Percentiles rank a stretch among this genome's conserved stretches.
These are phyloP conservation scores for Komagataella populi DNA, from an alignment of 805 yeast genomes.

Conservation along the genomic window DNA sequence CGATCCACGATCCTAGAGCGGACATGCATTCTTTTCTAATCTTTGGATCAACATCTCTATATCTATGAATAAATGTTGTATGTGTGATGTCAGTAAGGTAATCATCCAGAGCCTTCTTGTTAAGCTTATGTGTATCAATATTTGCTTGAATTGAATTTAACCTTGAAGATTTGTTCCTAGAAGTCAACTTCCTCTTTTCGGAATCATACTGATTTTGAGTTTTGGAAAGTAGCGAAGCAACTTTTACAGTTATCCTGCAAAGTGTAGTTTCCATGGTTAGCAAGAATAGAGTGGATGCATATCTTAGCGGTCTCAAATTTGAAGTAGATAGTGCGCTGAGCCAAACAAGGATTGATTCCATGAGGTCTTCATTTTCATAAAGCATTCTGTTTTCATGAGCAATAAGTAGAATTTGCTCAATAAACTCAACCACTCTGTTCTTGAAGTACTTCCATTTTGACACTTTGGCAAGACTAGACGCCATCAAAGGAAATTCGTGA, in stretches of 20 bases:
- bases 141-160: conserved; percentile 31
- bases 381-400: conserved; percentile 53
- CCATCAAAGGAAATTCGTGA: conserved; percentile 56
- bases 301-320: conserved; percentile 57
- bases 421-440: conserved; percentile 39
- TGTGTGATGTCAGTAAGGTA: conserved; percentile 53
- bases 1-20: conserved; percentile 59
- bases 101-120: conserved; percentile 38
- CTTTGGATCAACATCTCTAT: conserved; percentile 62
- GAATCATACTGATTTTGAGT: conserved; percentile 27
- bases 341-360: conserved; percentile 60
- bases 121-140: conserved; percentile 25
- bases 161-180: conserved; percentile 13
- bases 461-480: conserved; percentile 24
- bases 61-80: conserved; percentile 59
- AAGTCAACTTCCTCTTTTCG: conserved; percentile 18
- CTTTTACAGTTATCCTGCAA: conserved; percentile 31
- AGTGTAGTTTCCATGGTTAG: conserved; percentile 48
- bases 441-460: conserved; percentile 34
- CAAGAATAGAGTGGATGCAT: conserved; percentile 45
- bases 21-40: conserved; percentile 61
- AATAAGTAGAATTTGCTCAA: conserved; percentile 32
- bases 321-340: conserved; percentile 58
- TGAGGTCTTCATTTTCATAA: conserved; percentile 28
- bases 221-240: conserved; percentile 24